Evolutionary conservation across 306 rosid species (phyloP).

Genomic region (Vigna unguiculata): DNA sequence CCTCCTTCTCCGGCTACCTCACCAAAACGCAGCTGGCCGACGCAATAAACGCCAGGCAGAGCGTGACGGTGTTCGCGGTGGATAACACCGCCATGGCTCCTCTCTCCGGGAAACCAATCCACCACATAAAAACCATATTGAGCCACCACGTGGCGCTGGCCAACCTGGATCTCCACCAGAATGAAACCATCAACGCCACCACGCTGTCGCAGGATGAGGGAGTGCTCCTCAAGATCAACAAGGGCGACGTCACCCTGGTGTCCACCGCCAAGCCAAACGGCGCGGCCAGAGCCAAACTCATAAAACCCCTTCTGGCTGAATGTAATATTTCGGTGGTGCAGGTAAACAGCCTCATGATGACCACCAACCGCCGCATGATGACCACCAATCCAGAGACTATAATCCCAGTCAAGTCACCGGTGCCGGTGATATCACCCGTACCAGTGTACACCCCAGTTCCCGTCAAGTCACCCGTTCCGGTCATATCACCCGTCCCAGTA

Average conservation of each 20-base stretch:
- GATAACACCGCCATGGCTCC: slow-evolving; percentile 47
- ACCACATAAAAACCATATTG: slow-evolving; percentile 39
- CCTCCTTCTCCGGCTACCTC: slow-evolving; percentile 50
- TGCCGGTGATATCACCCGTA: neutral
- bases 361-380: slow-evolving; percentile 26
- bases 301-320: slow-evolving; percentile 33
- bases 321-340: slow-evolving; percentile 51
- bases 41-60: slow-evolving; percentile 32
- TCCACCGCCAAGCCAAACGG: slow-evolving; percentile 27
- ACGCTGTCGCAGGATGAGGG: slow-evolving; percentile 50
- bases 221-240: slow-evolving; percentile 38
- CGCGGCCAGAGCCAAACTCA: slow-evolving; percentile 1
- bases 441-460: neutral
- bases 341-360: slow-evolving; percentile 44
- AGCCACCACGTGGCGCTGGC: slow-evolving; percentile 53
- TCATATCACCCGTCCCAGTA: neutral
- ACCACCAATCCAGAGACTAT: neutral
- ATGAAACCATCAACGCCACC: slow-evolving; percentile 5
- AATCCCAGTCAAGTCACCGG: neutral
- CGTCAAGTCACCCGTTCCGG: neutral
- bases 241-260: slow-evolving; percentile 33
- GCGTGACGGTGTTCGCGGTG: slow-evolving; percentile 48
- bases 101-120: slow-evolving; percentile 50
- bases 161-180: slow-evolving; percentile 36
- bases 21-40: slow-evolving; percentile 44